phyloP scores from a whole-genome alignment of 192 early-diverging fungal species.

The Funneliformis geosporum region DNA sequence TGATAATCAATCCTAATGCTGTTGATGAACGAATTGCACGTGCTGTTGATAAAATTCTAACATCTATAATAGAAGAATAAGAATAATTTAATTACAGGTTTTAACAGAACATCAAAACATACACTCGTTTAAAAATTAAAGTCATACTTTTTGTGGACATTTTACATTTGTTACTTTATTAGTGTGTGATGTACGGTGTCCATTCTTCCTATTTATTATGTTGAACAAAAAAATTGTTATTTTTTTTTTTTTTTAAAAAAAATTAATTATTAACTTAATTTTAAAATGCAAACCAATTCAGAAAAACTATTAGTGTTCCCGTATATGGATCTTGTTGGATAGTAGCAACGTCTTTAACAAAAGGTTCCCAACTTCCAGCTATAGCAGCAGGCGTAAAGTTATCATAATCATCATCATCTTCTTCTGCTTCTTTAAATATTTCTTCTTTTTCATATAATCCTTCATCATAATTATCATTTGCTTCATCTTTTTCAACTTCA shows the following conservation, averaged over 20 bases:
- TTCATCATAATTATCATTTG: neutral
- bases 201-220: neutral
- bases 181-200: neutral
- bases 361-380: neutral
- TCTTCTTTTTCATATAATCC: neutral
- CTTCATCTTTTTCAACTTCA: neutral
- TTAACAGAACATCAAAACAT: neutral
- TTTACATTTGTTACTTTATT: neutral
- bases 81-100: too few relatives aligned
- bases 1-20: neutral
- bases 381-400: neutral
- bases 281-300: neutral
- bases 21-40: neutral
- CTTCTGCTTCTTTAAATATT: neutral
- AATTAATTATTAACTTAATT: neutral
- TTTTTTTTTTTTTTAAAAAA: neutral
- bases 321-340: neutral
- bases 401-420: neutral
- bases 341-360: neutral
- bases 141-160: neutral
- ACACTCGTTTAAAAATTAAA: neutral
- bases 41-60: neutral
- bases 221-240: neutral
- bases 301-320: neutral
- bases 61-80: neutral